Conservation (phyloP, 148 eudicot genomes). For the Dianthus caryophyllus region DNA sequence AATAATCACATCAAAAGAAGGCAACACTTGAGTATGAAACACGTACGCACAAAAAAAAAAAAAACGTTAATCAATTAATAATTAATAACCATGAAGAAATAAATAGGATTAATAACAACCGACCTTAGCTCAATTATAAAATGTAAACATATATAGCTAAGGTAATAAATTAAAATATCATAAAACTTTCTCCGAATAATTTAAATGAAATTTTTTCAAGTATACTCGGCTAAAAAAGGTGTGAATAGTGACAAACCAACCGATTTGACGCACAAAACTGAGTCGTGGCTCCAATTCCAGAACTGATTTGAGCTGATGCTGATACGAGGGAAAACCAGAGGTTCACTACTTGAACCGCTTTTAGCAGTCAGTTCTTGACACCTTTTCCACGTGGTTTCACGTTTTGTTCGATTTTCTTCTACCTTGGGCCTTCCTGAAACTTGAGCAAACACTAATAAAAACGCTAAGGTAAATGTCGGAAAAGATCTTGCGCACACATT, state of each 20-base stretch:
- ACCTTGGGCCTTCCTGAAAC: constrained; percentile 59
- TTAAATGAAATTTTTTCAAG: too few relatives aligned
- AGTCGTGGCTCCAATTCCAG: constrained; percentile 18
- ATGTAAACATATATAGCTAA: too few relatives aligned
- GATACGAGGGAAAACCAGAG: constrained; percentile 29
- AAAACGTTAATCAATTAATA: too few relatives aligned
- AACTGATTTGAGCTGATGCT: constrained; percentile 22
- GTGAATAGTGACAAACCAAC: constrained; percentile 11
- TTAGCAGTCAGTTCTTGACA: constrained; percentile 54
- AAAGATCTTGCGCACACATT: constrained; percentile 64
- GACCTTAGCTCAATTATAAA: too few relatives aligned
- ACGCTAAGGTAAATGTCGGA: constrained; percentile 63
- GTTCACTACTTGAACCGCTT: constrained; percentile 37
- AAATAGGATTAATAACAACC: too few relatives aligned
- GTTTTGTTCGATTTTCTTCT: constrained; percentile 39
- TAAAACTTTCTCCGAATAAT: too few relatives aligned
- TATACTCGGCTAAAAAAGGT: constrained; percentile 9
- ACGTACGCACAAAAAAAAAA: too few relatives aligned
- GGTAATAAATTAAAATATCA: too few relatives aligned
- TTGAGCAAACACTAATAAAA: constrained; percentile 55
- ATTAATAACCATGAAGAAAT: too few relatives aligned
- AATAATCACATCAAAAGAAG: too few relatives aligned
- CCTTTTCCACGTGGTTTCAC: constrained; percentile 56
- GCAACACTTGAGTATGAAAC: too few relatives aligned
- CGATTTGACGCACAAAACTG: neutral